phyloP scores from a whole-genome alignment of 176 grass and related monocot species.

The Rhynchospora pubera region DNA sequence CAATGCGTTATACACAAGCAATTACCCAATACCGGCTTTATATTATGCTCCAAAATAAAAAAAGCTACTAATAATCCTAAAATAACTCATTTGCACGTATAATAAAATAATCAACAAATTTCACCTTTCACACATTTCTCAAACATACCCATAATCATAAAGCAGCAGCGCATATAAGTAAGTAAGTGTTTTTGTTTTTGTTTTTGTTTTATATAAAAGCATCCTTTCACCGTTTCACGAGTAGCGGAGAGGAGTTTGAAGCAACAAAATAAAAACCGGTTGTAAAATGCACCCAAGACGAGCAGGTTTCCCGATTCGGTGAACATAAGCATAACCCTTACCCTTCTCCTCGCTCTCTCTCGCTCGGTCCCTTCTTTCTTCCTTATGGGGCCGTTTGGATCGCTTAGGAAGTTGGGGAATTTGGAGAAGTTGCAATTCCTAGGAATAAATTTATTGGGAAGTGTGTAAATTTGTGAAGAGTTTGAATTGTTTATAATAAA shows the following conservation, averaged over 20 bases:
- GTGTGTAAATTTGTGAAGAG: too few species aligned
- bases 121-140: background rate
- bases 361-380: background rate
- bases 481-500: too few species aligned
- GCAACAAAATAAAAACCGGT: background rate
- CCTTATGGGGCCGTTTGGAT: too few species aligned
- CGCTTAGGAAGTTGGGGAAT: too few species aligned
- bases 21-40: background rate
- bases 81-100: background rate
- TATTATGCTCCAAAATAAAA: background rate
- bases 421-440: too few species aligned
- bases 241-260: conserved; percentile 2
- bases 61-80: background rate
- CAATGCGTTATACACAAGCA: background rate
- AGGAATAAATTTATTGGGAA: too few species aligned
- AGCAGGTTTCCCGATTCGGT: conserved; percentile 5
- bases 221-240: background rate
- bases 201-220: background rate
- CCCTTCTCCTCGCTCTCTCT: background rate
- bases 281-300: background rate
- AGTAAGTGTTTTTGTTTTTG: too few species aligned
- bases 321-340: conserved; percentile 21
- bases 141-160: background rate
- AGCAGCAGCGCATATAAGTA: background rate
- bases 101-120: background rate